Evolutionary conservation across 768 basidiomycete species (phyloP).

Genomic region (Pseudohyphozyma bogoriensis): DNA sequence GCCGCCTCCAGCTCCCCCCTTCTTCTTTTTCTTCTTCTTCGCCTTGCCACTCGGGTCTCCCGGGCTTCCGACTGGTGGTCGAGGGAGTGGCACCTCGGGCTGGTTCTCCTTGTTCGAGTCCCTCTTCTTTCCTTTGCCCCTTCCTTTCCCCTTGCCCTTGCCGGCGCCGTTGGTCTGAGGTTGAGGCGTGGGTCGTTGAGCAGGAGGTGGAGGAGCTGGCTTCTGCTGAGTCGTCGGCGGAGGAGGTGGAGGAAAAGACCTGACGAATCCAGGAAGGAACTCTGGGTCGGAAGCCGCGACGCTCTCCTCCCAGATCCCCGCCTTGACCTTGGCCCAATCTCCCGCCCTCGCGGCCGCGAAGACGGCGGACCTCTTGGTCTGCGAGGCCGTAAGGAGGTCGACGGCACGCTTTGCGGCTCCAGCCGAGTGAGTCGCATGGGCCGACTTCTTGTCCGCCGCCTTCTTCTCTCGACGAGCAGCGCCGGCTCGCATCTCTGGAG

Average conservation of each 20-base stretch:
- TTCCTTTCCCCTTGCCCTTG: background rate
- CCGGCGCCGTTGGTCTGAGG: too few relatives aligned
- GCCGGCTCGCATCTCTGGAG: conserved; percentile 10
- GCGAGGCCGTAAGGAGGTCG: conserved; percentile 42
- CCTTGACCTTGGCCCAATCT: conserved; percentile 49
- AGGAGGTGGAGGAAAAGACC: too few relatives aligned
- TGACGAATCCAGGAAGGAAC: conserved; percentile 44
- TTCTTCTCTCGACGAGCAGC: conserved; percentile 14
- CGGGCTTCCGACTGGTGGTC: too few relatives aligned
- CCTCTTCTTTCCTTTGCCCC: background rate
- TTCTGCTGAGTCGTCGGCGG: too few relatives aligned
- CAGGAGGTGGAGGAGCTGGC: too few relatives aligned
- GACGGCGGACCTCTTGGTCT: conserved; percentile 51
- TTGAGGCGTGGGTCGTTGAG: too few relatives aligned
- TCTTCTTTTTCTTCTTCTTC: conserved; percentile 39
- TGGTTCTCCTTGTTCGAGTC: background rate
- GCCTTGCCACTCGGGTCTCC: background rate
- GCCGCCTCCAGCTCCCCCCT: conserved; percentile 38
- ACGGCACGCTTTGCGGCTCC: background rate
- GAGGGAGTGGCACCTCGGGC: background rate
- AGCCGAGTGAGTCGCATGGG: conserved; percentile 2
- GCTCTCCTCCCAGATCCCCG: conserved; percentile 56
- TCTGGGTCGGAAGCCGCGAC: conserved; percentile 67
- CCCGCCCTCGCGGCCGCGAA: conserved; percentile 58
- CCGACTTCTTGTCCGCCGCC: conserved; percentile 2